Base-by-base conservation (phyloP, 805 yeast genomes). In the Metschnikowia lachancei region DNA sequence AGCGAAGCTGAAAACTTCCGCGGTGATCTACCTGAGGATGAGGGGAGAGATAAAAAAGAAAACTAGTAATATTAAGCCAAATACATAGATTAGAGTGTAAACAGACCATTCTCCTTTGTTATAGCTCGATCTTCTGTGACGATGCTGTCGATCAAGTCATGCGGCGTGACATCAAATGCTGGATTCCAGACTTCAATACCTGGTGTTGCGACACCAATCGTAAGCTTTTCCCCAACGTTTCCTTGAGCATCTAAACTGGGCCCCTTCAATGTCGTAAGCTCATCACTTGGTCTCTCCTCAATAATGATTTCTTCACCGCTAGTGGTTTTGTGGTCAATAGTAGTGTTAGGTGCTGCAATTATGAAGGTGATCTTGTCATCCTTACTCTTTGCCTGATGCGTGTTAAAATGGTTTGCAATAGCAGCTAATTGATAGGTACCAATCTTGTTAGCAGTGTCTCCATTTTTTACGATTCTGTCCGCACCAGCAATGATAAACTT, bases 401-500 rank as follows among this genome's bases (percentile, higher is more conserved):
- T 50, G 49, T 67, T 68, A 58, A 70, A 71, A 50, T 70, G 72
- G 49, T 83, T 77, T 16, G 95, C 83, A 47, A 89, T 69, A 11
- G 84, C 72, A 0, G 97, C 85, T 53, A 92, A 69, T 67, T 91
- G 97, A 67, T 81, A 87, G 0, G 98, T 94, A 18, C 99, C 99
- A 42, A 92, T 92, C 69, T 92, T 92, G 69, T 92, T 92, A 1
- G 98, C 98, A 26, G 96, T 82, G 61, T 92, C 99, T 43, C 99
- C 99, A 62, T 92, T 92, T 24, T 76, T 74, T 3, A 91, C 97
- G 32, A 92, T 85, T 63, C 99, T 78, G 62, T 92, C 99, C 12
- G 98, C 97, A 37, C 99, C 99, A 4, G 88, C 96, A 45, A 90
- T 87, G 18, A 91, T 83, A 41, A 89, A 87, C 62, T 85, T 85